Evolutionary conservation across 805 yeast genomes (phyloP).

Genomic region (Yamadazyma akitaensis): DNA sequence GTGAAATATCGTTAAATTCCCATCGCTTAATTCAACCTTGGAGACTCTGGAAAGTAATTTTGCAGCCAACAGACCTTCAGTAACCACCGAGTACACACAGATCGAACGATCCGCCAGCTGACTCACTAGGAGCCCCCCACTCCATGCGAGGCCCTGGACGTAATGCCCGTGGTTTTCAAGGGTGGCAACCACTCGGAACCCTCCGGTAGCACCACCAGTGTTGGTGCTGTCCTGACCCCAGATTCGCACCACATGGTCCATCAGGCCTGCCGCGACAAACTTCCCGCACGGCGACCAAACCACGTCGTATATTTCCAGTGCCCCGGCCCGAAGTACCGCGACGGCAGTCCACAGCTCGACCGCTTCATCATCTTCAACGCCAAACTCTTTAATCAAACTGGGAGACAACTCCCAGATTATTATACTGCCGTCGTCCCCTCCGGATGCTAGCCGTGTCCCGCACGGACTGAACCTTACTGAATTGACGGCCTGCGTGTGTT

Average conservation of each 20-base stretch:
- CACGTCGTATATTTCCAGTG: slow-evolving; percentile 84
- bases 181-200: background rate
- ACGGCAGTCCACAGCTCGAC: slow-evolving; percentile 73
- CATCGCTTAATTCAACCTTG: slow-evolving; percentile 4
- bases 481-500: slow-evolving; percentile 94
- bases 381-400: slow-evolving; percentile 56
- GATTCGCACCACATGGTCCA: slow-evolving; percentile 80
- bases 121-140: slow-evolving; percentile 74
- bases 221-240: slow-evolving; percentile 19
- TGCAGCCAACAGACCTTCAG: background rate
- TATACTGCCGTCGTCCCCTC: slow-evolving; percentile 93
- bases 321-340: slow-evolving; percentile 53
- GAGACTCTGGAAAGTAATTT: slow-evolving; percentile 17
- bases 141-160: slow-evolving; percentile 97
- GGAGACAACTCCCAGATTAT: slow-evolving; percentile 72
- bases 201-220: background rate
- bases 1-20: slow-evolving; percentile 50
- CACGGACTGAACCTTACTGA: slow-evolving; percentile 74
- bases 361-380: slow-evolving; percentile 53
- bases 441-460: slow-evolving; percentile 77
- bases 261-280: slow-evolving; percentile 80
- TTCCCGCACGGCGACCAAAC: slow-evolving; percentile 88
- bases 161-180: slow-evolving; percentile 62
- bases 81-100: slow-evolving; percentile 52
- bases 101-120: slow-evolving; percentile 89